These are phyloP conservation scores for Cymbopogon flexuosus DNA, from an alignment of 202 grass and related monocot species.

Conservation along the genomic window DNA sequence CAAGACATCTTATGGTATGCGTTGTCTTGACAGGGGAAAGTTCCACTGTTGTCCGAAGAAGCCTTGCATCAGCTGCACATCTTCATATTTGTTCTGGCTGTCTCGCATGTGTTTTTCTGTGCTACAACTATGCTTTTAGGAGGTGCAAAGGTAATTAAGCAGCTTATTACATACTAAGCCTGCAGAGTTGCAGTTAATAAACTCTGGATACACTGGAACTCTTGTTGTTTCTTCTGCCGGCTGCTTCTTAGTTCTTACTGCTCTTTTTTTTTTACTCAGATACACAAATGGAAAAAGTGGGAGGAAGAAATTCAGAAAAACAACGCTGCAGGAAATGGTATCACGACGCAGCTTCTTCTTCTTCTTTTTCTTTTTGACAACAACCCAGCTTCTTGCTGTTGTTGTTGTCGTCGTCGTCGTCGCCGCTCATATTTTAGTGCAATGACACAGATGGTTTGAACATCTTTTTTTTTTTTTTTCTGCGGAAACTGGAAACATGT, in stretches of 20 bases:
- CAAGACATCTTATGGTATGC: not conserved
- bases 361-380: no score
- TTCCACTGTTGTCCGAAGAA: constrained; percentile 74
- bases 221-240: not conserved
- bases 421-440: constrained; percentile 2
- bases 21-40: constrained; percentile 47
- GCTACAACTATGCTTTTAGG: constrained; percentile 78
- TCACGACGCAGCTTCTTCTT: not conserved
- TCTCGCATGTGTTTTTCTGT: constrained; percentile 76
- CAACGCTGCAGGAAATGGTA: constrained; percentile 52
- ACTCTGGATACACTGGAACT: not conserved
- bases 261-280: constrained; percentile 42
- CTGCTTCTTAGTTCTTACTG: not conserved
- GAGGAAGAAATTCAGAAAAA: constrained; percentile 70
- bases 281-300: constrained; percentile 83
- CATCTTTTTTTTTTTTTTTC: not conserved
- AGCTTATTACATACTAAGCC: not conserved
- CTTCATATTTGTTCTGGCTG: constrained; percentile 91
- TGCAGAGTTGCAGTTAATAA: not conserved
- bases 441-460: not conserved
- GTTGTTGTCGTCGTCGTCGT: no score
- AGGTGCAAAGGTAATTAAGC: constrained; percentile 60
- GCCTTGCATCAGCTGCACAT: constrained; percentile 89
- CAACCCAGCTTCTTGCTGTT: not conserved
- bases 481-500: not conserved